Base-by-base conservation (phyloP, 257 asterid genomes). In the Nicotiana tabacum region DNA sequence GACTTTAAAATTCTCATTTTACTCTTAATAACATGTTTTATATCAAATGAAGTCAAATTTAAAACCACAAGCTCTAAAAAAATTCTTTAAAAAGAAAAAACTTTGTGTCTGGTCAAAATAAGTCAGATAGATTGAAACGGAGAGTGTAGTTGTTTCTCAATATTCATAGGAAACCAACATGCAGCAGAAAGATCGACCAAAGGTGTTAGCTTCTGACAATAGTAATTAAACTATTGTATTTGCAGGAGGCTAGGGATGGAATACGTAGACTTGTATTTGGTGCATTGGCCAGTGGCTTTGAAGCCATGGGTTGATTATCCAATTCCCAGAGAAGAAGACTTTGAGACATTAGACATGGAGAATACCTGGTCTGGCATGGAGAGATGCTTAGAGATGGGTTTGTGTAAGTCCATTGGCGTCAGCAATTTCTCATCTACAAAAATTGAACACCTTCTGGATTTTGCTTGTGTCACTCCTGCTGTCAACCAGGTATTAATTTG, bases 221-320 rank as follows among this genome's bases (percentile, higher is more conserved):
- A 60, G 10, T n/a, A 6, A 6, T 21, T 27, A 30, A 56, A 4
- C 16, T 2, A 9, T 56, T 30, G 11, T 60, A 27, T 24, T 15
- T 51, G 66, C 61, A 94, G 98, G 93, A 90, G 79, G 4, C 86
- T 95, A 6, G 95, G 93, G 46, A 85, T 93, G 95, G 95, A 95
- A 30, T 92, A 95, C 77, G 21, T 95, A 16, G 98, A 95, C 91
- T 82, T 93, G 92, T 95, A 90, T 76, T 82, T 95, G 86, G 97
- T 95, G 81, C 98, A 95, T 68, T 95, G 98, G 98, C 98, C 98
- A 1, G 92, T 95, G 88, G 90, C 66, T 2, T 60, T 95, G 90
- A 93, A 91, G 89, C 87, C 92, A 18, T 91, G 97, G 91, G 94
- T 82, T 0, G 24, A 24, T 27, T 81, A 85, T 6, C 95, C 97